These are phyloP conservation scores for Pyricularia pennisetigena DNA, from an alignment of 2,329 filamentous ascomycete species.

Conservation along the genomic window DNA sequence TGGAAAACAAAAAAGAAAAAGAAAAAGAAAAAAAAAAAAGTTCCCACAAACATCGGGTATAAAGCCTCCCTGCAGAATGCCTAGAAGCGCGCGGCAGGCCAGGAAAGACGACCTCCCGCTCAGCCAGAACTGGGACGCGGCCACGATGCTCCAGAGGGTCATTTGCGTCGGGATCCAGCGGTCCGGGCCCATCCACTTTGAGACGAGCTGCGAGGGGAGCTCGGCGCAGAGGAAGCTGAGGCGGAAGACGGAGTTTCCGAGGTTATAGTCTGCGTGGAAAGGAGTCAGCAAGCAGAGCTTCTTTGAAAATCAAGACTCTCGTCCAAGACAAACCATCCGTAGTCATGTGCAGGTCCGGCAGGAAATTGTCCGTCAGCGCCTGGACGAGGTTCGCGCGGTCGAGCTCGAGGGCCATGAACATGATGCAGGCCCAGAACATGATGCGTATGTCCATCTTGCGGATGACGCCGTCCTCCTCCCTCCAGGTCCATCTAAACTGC, in stretches of 20 bases:
- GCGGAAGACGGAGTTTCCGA: constrained; percentile 38
- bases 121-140: constrained; percentile 34
- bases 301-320: too few species aligned
- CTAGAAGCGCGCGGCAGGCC: constrained; percentile 26
- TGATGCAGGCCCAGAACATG: constrained; percentile 36
- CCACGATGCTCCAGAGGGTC: constrained; percentile 43
- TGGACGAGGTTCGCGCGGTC: constrained; percentile 36
- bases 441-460: constrained; percentile 34
- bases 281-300: too few species aligned
- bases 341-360: constrained; percentile 28
- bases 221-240: constrained; percentile 43
- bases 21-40: not conserved
- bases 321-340: constrained; percentile 30
- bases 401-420: constrained; percentile 40
- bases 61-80: constrained; percentile 34
- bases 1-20: too few species aligned
- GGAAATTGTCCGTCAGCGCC: constrained; percentile 37
- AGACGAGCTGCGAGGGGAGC: constrained; percentile 50
- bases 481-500: constrained; percentile 29
- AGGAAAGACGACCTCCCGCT: constrained; percentile 27
- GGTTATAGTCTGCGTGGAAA: constrained; percentile 29
- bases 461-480: constrained; percentile 25
- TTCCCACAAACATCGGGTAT: constrained; percentile 27
- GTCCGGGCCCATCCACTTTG: constrained; percentile 47
- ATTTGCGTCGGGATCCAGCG: constrained; percentile 52